These are phyloP conservation scores for Asterionellopsis glacialis DNA, from an alignment of 108 stramenopile species.

Conservation along the genomic window DNA sequence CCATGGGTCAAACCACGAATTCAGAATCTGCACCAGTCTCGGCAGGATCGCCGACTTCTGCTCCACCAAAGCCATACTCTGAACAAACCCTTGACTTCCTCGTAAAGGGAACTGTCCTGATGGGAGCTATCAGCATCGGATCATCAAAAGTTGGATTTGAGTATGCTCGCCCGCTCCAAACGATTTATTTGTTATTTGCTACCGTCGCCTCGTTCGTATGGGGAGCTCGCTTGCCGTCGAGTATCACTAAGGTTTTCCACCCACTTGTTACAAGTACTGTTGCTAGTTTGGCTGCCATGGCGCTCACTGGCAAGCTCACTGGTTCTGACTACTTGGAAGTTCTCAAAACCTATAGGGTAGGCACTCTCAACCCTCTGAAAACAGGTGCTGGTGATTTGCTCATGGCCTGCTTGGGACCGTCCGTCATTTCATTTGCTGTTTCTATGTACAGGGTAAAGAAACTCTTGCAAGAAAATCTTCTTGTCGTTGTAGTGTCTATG, in stretches of 20 bases:
- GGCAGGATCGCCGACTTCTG: conserved; percentile 1
- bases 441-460: conserved; percentile 63
- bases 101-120: conserved; percentile 28
- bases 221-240: conserved; percentile 57
- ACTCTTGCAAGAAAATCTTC: conserved; percentile 62
- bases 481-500: conserved; percentile 47
- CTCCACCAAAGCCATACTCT: conserved; percentile 49
- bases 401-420: conserved; percentile 70
- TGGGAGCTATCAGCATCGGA: conserved; percentile 31
- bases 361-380: conserved; percentile 42
- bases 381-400: conserved; percentile 73
- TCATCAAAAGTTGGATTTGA: conserved; percentile 20
- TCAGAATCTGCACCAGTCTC: conserved; percentile 2
- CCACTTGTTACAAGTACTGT: conserved; percentile 63
- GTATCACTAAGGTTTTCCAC: conserved; percentile 62
- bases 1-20: conserved; percentile 14
- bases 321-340: conserved; percentile 38
- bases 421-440: conserved; percentile 69
- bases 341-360: conserved; percentile 59
- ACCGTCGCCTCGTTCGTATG: conserved; percentile 68
- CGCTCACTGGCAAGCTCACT: conserved; percentile 29
- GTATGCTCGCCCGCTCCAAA: conserved; percentile 39
- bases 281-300: conserved; percentile 28
- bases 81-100: conserved; percentile 41
- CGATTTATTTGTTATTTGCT: conserved; percentile 38